Conservation (phyloP, 352 stramenopile species). For the Globisporangium lucens region DNA sequence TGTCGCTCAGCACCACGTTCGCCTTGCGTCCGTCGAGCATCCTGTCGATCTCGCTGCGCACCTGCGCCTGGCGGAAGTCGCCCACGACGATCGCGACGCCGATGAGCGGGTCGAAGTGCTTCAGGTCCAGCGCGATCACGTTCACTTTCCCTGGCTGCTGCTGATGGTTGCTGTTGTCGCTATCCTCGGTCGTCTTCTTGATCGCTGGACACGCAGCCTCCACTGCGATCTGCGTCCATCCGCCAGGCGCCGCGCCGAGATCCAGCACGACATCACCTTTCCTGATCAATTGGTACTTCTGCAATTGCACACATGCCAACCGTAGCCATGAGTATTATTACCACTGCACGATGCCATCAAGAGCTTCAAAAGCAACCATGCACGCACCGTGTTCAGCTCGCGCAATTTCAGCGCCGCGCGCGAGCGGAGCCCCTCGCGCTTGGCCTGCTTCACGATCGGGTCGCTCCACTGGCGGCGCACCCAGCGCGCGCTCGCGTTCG, state of each 20-base stretch:
- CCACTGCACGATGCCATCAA: neutral
- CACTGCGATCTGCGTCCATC: conserved; percentile 80
- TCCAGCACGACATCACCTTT: conserved; percentile 75
- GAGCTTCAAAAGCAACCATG: neutral
- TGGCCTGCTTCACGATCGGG: conserved; percentile 81
- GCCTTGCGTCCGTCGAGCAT: conserved; percentile 43
- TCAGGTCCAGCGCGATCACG: conserved; percentile 77
- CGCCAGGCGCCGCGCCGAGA: conserved; percentile 77
- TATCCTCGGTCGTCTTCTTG: conserved; percentile 11
- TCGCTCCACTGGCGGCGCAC: conserved; percentile 83
- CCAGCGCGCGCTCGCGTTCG: conserved; percentile 79
- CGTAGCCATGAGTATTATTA: neutral
- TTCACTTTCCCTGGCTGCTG: conserved; percentile 19
- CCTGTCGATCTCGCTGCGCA: conserved; percentile 54
- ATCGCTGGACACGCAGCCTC: conserved; percentile 31
- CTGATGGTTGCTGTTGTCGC: conserved; percentile 16
- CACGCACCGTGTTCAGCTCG: conserved; percentile 68
- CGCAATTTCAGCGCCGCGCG: conserved; percentile 80
- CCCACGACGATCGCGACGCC: conserved; percentile 70
- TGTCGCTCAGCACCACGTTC: conserved; percentile 87
- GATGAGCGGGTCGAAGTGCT: conserved; percentile 67
- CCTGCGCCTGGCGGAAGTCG: conserved; percentile 66
- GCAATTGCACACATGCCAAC: conserved; percentile 8
- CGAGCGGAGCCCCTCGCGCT: conserved; percentile 76
- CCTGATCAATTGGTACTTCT: conserved; percentile 68